Evolutionary conservation across 768 basidiomycete genomes (phyloP).

Genomic region (Hydnomerulius pinastri): DNA sequence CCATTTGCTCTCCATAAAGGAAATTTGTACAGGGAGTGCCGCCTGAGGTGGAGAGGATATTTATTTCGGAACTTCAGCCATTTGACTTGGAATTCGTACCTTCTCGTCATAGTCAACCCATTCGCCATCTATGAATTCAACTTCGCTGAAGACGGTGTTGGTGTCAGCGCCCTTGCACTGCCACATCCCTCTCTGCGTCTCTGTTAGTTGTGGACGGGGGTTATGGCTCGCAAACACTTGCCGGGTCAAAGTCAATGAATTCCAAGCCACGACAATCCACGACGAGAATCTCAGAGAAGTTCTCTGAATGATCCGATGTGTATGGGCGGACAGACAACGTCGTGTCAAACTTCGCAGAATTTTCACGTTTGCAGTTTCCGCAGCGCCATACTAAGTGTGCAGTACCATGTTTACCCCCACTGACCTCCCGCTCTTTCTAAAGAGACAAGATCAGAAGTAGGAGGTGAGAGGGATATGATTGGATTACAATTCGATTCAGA

Average conservation of each 20-base stretch:
- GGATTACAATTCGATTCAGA: conserved; percentile 65
- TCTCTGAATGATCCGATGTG: conserved; percentile 55
- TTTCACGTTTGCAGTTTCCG: conserved; percentile 75
- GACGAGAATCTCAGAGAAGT: conserved; percentile 63
- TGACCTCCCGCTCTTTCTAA: conserved; percentile 69
- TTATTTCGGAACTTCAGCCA: neutral
- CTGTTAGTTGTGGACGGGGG: neutral
- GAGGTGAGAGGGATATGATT: neutral
- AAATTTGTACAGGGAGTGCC: conserved; percentile 68
- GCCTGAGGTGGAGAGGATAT: conserved; percentile 39
- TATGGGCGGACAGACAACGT: conserved; percentile 54
- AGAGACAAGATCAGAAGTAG: conserved; percentile 5
- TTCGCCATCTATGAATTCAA: conserved; percentile 65
- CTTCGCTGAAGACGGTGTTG: conserved; percentile 58
- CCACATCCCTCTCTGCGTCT: conserved; percentile 68
- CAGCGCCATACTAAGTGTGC: conserved; percentile 87
- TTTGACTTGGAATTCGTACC: conserved; percentile 39
- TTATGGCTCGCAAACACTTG: conserved; percentile 31
- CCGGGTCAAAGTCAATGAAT: conserved; percentile 78
- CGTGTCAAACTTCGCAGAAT: conserved; percentile 76
- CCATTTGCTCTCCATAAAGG: conserved; percentile 66
- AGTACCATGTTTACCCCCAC: conserved; percentile 62
- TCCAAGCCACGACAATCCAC: conserved; percentile 90
- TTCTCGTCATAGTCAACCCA: conserved; percentile 96
- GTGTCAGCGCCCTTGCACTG: conserved; percentile 64